Percentiles rank a stretch among this genome's conserved stretches.
Conservation (phyloP, 202 grass and related monocot species). For the Schoenoplectus triqueter region DNA sequence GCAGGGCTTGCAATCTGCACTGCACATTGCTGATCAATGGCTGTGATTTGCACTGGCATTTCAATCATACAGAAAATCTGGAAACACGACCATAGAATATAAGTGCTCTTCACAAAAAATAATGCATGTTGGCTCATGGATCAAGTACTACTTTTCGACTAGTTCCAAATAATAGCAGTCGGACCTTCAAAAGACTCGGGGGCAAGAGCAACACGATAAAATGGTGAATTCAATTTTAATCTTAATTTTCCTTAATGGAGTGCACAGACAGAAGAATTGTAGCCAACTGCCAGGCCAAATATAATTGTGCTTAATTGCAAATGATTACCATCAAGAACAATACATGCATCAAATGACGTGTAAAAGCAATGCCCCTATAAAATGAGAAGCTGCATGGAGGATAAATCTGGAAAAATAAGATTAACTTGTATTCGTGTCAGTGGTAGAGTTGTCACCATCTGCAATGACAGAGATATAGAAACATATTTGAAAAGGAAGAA, state of each 20-base stretch:
- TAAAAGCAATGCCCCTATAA: constrained; percentile 29
- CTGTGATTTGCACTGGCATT: not conserved
- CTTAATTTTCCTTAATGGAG: constrained; percentile 16
- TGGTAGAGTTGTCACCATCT: constrained; percentile 30
- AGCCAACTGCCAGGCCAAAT: constrained; percentile 16
- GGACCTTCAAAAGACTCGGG: not conserved
- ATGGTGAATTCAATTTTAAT: constrained; percentile 30
- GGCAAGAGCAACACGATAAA: not conserved
- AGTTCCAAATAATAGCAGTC: not conserved
- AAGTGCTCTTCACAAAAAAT: not conserved
- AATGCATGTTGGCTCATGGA: not conserved
- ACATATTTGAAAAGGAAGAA: constrained; percentile 26
- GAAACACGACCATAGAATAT: not conserved
- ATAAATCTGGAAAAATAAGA: constrained; percentile 12
- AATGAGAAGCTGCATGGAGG: constrained; percentile 18
- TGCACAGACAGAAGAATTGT: constrained; percentile 1
- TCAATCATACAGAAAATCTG: not conserved
- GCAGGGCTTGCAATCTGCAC: not conserved
- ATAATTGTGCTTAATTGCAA: constrained; percentile 21
- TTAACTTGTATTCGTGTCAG: constrained; percentile 39
- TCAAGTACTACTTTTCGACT: not conserved
- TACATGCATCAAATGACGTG: constrained; percentile 4
- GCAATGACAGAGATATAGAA: constrained; percentile 25
- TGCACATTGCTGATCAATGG: not conserved
- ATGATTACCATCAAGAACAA: constrained; percentile 32